These are phyloP conservation scores for Pichia sp. DNA, from an alignment of 1,139 yeast genomes.

Conservation along the genomic window DNA sequence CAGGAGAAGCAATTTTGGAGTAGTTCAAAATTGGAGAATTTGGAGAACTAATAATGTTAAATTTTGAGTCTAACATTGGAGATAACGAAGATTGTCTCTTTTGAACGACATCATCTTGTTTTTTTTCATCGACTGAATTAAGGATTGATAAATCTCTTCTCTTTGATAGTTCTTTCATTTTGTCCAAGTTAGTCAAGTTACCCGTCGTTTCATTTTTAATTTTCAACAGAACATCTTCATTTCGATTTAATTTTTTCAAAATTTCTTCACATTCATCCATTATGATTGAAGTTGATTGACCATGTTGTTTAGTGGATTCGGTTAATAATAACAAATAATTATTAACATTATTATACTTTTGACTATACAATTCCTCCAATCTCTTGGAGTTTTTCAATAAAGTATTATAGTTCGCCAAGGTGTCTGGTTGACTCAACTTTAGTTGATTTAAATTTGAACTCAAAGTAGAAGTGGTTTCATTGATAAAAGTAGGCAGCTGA, in stretches of 20 bases:
- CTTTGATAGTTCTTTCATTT: constrained; percentile 11
- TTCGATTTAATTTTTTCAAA: constrained; percentile 22
- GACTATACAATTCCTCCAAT: constrained; percentile 34
- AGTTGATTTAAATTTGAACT: constrained; percentile 31
- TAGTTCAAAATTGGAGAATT: not conserved
- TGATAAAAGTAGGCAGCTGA: constrained; percentile 36
- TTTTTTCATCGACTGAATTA: too few species aligned
- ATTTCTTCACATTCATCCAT: constrained; percentile 29
- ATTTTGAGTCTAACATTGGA: not conserved
- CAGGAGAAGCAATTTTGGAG: not conserved
- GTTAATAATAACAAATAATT: constrained; percentile 42
- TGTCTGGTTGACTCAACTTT: constrained; percentile 38
- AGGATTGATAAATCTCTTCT: constrained; percentile 12
- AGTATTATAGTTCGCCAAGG: constrained; percentile 33
- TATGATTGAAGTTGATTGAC: constrained; percentile 28
- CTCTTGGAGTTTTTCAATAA: constrained; percentile 22
- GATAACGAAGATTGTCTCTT: not conserved
- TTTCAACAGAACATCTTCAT: constrained; percentile 19
- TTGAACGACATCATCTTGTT: too few species aligned
- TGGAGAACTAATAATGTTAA: too few species aligned
- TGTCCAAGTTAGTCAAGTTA: constrained; percentile 7
- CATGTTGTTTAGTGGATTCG: constrained; percentile 41
- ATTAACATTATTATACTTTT: constrained; percentile 42
- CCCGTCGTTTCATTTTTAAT: constrained; percentile 11
- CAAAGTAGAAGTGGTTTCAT: constrained; percentile 32